Base-by-base conservation (phyloP, 1,284 basidiomycete genomes). In the Sporisorium graminicola region DNA sequence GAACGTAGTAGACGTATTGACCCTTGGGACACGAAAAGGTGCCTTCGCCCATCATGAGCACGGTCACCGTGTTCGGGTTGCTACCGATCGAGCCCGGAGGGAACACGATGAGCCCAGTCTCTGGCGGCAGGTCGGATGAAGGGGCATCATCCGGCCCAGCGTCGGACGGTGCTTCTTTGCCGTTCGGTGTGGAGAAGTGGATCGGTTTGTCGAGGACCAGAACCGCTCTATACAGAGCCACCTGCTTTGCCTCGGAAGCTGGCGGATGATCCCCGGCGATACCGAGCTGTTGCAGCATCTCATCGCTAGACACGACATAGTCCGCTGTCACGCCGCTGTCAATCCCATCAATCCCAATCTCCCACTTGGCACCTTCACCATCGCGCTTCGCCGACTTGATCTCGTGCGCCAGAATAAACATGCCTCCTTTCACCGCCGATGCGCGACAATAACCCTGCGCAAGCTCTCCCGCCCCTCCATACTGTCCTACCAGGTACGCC, bases 401-500 rank as follows among this genome's bases (percentile, higher is more conserved):
- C 16, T 44, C 47, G 44, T 75, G 77, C 0, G 74, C 81, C 1
- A 84, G 60, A 9, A 84, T 72, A 46, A 82, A 84, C 33, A 67
- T 74, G 5, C 77, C 73, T 26, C 82, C 81, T 20, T 82, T 75
- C 35, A 84, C 81, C 3, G 80, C 82, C 12, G 80, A 74, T 6
- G 80, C 68, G 29, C 83, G 72, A 42, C 80, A 80, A 55, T 81
- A 85, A 0, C 83, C 81, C 43, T 85, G 83, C 0, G 80, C 81
- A 5, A 85, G 66, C 66, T 85, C 83, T 22, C 82, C 82, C 1
- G 81, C 82, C 4, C 95, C 94, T 31, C 96, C 96, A 84, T 98
- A 98, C 80, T 98, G 95, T 0, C 94, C 94, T 5, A 98, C 89
- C 16, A 99, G 90, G 86, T 95, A 98, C 0, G 96, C 91, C 0